These are phyloP conservation scores for Angophora floribunda DNA, from an alignment of 345 rosid genomes.

Conservation along the genomic window DNA sequence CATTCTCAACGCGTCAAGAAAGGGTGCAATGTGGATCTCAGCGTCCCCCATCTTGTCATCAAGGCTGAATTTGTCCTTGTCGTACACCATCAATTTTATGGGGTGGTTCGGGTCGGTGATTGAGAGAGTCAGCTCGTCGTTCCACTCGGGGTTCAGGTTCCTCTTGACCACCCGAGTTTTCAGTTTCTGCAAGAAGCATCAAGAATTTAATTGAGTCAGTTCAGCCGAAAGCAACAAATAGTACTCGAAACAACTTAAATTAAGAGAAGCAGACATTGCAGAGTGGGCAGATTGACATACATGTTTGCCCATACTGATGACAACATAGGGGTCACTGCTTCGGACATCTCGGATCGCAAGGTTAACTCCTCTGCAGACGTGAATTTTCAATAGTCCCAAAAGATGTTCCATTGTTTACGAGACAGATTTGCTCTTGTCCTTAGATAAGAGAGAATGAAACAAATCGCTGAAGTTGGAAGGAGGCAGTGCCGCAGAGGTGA, in stretches of 20 bases:
- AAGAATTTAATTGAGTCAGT: background rate
- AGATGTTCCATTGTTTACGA: constrained; percentile 22
- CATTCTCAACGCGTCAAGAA: background rate
- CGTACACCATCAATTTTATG: constrained; percentile 31
- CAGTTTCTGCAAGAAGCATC: constrained; percentile 38
- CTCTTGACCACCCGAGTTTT: constrained; percentile 62
- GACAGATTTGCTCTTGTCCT: background rate
- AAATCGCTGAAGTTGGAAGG: background rate
- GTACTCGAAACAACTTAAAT: background rate
- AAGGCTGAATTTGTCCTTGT: background rate
- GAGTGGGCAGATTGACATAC: background rate
- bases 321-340: background rate
- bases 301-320: background rate
- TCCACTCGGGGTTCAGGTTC: constrained; percentile 65
- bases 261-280: background rate
- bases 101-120: constrained; percentile 49
- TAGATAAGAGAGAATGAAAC: background rate
- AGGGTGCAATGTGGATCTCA: background rate
- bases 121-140: constrained; percentile 62
- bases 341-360: constrained; percentile 74
- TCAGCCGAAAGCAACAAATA: background rate
- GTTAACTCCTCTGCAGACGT: constrained; percentile 53
- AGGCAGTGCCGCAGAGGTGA: background rate
- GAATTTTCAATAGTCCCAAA: constrained; percentile 59
- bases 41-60: background rate